These are phyloP conservation scores for Talaromyces sp. DNA, from an alignment of 2,329 filamentous ascomycete genomes.

Conservation along the genomic window DNA sequence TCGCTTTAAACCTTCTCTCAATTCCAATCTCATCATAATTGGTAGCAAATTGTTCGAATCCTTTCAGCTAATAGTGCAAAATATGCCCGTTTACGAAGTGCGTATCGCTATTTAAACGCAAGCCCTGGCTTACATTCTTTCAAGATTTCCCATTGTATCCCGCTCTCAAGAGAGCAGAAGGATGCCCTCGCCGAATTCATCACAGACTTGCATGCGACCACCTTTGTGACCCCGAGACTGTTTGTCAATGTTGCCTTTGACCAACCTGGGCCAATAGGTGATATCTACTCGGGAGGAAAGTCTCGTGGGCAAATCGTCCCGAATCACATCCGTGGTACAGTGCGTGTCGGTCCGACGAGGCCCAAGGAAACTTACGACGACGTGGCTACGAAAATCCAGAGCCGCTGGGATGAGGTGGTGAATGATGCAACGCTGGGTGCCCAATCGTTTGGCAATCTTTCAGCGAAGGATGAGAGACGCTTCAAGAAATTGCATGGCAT, in stretches of 20 bases:
- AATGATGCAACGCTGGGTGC: constrained; percentile 6
- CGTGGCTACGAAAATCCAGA: constrained; percentile 15
- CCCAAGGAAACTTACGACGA: constrained; percentile 16
- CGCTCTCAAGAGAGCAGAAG: constrained; percentile 15
- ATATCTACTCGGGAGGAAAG: constrained; percentile 15
- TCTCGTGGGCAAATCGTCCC: constrained; percentile 9
- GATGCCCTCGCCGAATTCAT: constrained; percentile 15
- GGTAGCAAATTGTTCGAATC: background rate
- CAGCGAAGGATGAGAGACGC: background rate
- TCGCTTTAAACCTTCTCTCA: background rate
- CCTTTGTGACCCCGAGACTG: constrained; percentile 16
- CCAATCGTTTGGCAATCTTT: background rate
- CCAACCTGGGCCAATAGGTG: constrained; percentile 1
- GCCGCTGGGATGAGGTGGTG: constrained; percentile 15
- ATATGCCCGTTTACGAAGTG: constrained; percentile 7
- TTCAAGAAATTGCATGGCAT: constrained; percentile 15
- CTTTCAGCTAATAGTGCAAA: constrained; percentile 2
- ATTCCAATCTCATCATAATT: background rate
- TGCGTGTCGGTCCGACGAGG: constrained; percentile 10
- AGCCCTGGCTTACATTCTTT: background rate
- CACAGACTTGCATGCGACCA: constrained; percentile 15
- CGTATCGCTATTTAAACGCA: background rate
- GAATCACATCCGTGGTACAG: constrained; percentile 8
- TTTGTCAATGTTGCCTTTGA: constrained; percentile 18
- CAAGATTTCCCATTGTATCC: constrained; percentile 14